Percentiles rank a stretch among this genome's conserved stretches.
phyloP scores from a whole-genome alignment of 1,284 basidiomycete species.

The Rhodotorula sp. region DNA sequence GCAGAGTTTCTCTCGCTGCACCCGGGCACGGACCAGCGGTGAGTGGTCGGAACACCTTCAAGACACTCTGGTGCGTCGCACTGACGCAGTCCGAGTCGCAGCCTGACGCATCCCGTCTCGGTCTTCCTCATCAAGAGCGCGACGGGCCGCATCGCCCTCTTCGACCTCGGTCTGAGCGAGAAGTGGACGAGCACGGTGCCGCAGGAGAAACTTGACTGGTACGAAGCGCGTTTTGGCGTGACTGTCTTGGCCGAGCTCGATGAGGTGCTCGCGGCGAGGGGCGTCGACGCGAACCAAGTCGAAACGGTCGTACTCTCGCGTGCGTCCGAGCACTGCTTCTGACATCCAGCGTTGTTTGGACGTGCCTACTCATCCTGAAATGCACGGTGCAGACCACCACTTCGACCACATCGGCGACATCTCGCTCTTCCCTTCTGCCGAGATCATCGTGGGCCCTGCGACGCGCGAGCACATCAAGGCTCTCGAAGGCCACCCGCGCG shows the following conservation, averaged over 20 bases:
- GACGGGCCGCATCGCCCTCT: conserved; percentile 13
- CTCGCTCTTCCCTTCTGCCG: conserved; percentile 19
- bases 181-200: conserved; percentile 8
- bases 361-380: not conserved
- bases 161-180: conserved; percentile 19
- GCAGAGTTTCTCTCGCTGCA: conserved; percentile 7
- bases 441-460: conserved; percentile 19
- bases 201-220: not conserved
- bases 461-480: not conserved
- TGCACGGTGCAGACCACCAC: conserved; percentile 17
- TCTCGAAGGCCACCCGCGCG: not conserved
- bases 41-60: not conserved
- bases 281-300: conserved; percentile 14
- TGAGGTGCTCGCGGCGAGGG: conserved; percentile 5
- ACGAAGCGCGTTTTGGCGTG: conserved; percentile 4
- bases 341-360: not conserved
- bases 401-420: conserved; percentile 32
- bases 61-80: not conserved
- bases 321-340: not conserved
- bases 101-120: conserved; percentile 13
- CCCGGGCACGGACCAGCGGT: conserved; percentile 2
- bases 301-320: conserved; percentile 26
- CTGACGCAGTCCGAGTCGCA: not conserved
- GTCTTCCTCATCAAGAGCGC: conserved; percentile 16
- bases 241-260: conserved; percentile 9